These are phyloP conservation scores for Fusarium staphyleae DNA, from an alignment of 2,329 filamentous ascomycete species.

Conservation along the genomic window DNA sequence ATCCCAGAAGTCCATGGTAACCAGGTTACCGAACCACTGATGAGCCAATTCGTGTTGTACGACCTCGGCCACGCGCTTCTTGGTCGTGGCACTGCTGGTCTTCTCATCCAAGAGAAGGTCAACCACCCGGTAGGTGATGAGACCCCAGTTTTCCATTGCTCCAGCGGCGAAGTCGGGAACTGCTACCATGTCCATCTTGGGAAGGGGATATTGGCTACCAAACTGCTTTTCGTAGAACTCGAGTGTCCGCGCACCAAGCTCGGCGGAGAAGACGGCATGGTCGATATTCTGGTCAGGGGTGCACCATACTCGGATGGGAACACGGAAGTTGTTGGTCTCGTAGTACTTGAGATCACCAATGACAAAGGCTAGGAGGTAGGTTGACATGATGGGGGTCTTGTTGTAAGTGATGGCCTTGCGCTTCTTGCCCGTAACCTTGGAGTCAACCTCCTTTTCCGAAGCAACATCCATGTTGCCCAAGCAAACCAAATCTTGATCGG, in stretches of 20 bases:
- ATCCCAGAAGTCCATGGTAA: constrained; percentile 99
- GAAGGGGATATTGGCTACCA: constrained; percentile 71
- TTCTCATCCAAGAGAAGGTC: constrained; percentile 86
- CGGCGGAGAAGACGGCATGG: constrained; percentile 87
- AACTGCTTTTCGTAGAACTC: constrained; percentile 97
- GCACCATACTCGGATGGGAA: constrained; percentile 93
- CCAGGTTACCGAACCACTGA: constrained; percentile 97
- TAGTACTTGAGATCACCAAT: constrained; percentile 94
- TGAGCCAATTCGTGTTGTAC: constrained; percentile 97
- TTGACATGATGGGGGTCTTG: constrained; percentile 92
- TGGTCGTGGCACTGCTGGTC: constrained; percentile 84
- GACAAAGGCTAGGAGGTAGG: constrained; percentile 93
- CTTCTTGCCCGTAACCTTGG: constrained; percentile 62
- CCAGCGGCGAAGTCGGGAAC: constrained; percentile 96
- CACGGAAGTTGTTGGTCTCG: constrained; percentile 88
- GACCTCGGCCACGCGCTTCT: constrained; percentile 92
- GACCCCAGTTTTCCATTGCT: constrained; percentile 98
- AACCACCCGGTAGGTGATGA: constrained; percentile 93
- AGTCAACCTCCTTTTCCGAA: constrained; percentile 75
- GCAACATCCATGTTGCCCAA: constrained; percentile 97
- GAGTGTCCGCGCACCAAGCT: constrained; percentile 87
- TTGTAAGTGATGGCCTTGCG: constrained; percentile 93
- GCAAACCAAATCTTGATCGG: constrained; percentile 89
- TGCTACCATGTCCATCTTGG: constrained; percentile 63
- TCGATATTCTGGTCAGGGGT: constrained; percentile 90